A percentile compares a stretch with the other conserved stretches of the same genome.
Evolutionary conservation across 176 grass and related monocot species (phyloP).

Genomic region (Leersia perrieri): DNA sequence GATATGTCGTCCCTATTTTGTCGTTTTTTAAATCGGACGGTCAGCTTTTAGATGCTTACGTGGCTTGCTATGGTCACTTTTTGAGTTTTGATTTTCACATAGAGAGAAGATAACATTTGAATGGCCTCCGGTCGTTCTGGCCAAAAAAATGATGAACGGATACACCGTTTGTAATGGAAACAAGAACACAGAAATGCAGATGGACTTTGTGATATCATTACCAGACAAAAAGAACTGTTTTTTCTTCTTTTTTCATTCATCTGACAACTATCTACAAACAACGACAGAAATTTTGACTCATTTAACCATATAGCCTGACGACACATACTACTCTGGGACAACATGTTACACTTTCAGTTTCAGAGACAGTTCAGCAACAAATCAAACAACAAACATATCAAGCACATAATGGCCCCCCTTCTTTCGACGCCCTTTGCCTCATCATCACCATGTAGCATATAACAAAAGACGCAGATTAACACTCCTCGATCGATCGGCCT

Average conservation of each 20-base stretch:
- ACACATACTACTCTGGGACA: not conserved
- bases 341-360: conserved; percentile 43
- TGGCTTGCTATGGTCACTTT: too few species aligned
- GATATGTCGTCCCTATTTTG: too few species aligned
- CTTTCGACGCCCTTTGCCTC: not conserved
- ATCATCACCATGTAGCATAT: not conserved
- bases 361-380: conserved; percentile 22
- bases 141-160: not conserved
- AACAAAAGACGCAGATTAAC: not conserved
- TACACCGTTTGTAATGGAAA: not conserved
- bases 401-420: not conserved
- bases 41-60: too few species aligned
- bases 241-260: conserved; percentile 11
- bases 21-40: too few species aligned
- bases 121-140: too few species aligned
- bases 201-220: not conserved
- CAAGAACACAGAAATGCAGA: not conserved
- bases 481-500: too few species aligned
- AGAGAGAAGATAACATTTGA: too few species aligned
- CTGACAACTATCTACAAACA: conserved; percentile 36
- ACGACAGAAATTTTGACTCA: conserved; percentile 3
- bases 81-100: too few species aligned
- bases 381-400: conserved; percentile 45
- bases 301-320: conserved; percentile 1
- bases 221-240: not conserved